Evolutionary conservation across 1,284 basidiomycete genomes (phyloP).

Genomic region (Cerrena zonata): DNA sequence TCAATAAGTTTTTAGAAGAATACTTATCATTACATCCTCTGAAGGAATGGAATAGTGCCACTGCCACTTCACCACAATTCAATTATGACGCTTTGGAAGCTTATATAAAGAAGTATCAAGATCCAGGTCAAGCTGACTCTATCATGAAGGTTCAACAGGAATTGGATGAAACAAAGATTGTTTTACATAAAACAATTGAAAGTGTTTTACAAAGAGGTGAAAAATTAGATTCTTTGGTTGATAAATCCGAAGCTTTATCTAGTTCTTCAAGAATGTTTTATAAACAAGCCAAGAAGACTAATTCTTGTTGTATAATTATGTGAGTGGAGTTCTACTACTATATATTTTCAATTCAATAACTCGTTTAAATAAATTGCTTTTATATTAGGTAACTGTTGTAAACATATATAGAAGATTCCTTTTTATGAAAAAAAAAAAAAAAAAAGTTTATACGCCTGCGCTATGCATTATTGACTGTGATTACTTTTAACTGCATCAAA

Average conservation of each 20-base stretch:
- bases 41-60: constrained; percentile 57
- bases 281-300: too few relatives aligned
- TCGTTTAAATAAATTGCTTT: too few relatives aligned
- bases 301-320: too few relatives aligned
- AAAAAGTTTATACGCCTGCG: too few relatives aligned
- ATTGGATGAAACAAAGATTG: constrained; percentile 98
- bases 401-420: too few relatives aligned
- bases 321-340: too few relatives aligned
- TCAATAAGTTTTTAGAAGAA: constrained; percentile 92
- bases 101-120: constrained; percentile 92
- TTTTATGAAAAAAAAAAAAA: too few relatives aligned
- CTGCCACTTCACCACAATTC: too few relatives aligned
- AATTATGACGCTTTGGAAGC: constrained; percentile 69
- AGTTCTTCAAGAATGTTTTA: constrained; percentile 88
- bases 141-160: constrained; percentile 99
- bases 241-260: constrained; percentile 87
- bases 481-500: too few relatives aligned
- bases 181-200: constrained; percentile 99
- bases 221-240: constrained; percentile 94
- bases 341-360: too few relatives aligned
- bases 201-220: constrained; percentile 93
- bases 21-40: constrained; percentile 78
- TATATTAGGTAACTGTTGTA: too few relatives aligned
- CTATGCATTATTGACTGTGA: too few relatives aligned
- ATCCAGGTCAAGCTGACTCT: constrained; percentile 96